Evolutionary conservation across 2,329 filamentous ascomycete genomes (phyloP).

Genomic region (Aspergillus clavatus): DNA sequence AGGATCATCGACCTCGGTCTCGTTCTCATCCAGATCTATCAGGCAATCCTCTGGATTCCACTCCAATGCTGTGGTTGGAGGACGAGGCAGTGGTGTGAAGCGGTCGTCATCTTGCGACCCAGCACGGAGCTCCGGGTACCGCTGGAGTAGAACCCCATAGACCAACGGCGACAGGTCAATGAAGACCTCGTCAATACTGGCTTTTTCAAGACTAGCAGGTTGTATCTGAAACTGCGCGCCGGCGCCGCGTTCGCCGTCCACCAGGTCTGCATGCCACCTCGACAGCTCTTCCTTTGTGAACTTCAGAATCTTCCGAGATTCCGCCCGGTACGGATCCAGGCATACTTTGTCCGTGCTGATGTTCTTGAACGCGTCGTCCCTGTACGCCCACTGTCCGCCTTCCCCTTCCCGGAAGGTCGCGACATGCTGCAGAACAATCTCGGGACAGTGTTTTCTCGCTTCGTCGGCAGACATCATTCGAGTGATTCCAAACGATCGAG

Average conservation of each 20-base stretch:
- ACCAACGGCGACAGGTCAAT: conserved; percentile 84
- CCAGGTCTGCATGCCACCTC: conserved; percentile 25
- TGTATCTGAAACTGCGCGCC: conserved; percentile 18
- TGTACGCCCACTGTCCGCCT: conserved; percentile 79
- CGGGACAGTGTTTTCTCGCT: conserved; percentile 79
- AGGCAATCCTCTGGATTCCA: conserved; percentile 76
- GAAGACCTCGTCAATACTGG: conserved; percentile 93
- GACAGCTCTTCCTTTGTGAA: conserved; percentile 71
- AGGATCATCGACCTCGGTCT: conserved; percentile 72
- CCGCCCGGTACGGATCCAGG: conserved; percentile 80
- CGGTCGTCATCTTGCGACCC: conserved; percentile 50
- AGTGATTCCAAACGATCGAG: conserved; percentile 71
- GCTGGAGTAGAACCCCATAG: conserved; percentile 66
- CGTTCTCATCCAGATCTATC: conserved; percentile 66
- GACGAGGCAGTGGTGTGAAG: conserved; percentile 65
- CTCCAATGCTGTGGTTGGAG: conserved; percentile 67
- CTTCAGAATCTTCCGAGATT: conserved; percentile 77
- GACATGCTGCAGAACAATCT: conserved; percentile 83
- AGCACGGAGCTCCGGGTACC: conserved; percentile 65
- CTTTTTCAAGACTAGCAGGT: conserved; percentile 72
- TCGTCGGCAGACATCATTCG: conserved; percentile 75
- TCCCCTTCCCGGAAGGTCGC: conserved; percentile 93
- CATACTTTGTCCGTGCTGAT: conserved; percentile 91
- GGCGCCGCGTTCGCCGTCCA: conserved; percentile 11
- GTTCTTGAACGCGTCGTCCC: conserved; percentile 70